phyloP scores from a whole-genome alignment of 306 rosid species.

The Calophaca sinica region DNA sequence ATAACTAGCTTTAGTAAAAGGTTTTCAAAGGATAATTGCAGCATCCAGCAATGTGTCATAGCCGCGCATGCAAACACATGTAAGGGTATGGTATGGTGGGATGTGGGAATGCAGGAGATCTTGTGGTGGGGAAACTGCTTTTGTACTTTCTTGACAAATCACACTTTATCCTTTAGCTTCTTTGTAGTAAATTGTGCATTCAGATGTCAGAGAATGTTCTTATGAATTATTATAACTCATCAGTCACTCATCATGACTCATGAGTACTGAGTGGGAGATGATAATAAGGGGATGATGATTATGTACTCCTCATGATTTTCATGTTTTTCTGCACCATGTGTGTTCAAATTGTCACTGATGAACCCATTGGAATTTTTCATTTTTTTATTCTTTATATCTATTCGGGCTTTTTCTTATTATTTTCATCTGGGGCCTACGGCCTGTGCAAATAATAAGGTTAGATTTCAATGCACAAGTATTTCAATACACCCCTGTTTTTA shows the following conservation, averaged over 20 bases:
- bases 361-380: background rate
- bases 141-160: constrained; percentile 51
- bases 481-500: too few relatives aligned
- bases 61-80: constrained; percentile 52
- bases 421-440: background rate
- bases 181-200: constrained; percentile 48
- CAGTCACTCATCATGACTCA: constrained; percentile 62
- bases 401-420: background rate
- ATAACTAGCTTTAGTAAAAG: constrained; percentile 36
- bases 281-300: constrained; percentile 50
- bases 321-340: constrained; percentile 31
- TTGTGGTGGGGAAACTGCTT: constrained; percentile 50
- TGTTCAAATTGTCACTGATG: constrained; percentile 19
- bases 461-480: background rate
- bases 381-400: constrained; percentile 1
- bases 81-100: constrained; percentile 32
- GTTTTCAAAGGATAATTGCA: constrained; percentile 38
- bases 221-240: constrained; percentile 48
- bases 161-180: constrained; percentile 51
- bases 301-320: constrained; percentile 39
- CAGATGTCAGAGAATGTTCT: constrained; percentile 61
- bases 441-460: constrained; percentile 3
- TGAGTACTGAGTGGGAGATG: constrained; percentile 31
- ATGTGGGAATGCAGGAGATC: constrained; percentile 44
- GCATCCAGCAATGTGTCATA: constrained; percentile 7